Evolutionary conservation across 2,329 filamentous ascomycete species (phyloP), one percentile per base, ranked within the genome.

Genomic region (Aureobasidium sp.): DNA sequence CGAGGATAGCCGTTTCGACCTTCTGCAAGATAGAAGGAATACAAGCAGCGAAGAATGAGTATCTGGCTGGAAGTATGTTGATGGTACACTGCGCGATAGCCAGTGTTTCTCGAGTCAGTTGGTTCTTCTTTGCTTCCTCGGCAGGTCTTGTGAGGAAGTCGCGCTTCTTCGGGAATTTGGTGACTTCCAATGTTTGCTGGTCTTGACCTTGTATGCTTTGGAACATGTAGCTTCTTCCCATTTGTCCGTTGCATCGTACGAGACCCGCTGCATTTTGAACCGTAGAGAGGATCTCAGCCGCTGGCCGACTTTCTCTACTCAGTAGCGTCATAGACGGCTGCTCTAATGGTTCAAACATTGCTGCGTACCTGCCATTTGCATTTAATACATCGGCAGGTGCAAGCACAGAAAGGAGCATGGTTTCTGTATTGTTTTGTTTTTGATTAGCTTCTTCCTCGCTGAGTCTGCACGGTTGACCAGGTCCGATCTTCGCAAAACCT

Each of bases 21-120:
- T 83, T 83, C 66, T 90, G 84, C 17, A 89, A 76, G 39, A 97
- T 84, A 0, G 85, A 86, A 0, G 92, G 91, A 5, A 94, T 80
- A 41, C 94, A 78, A 59, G 87, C 72, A 0, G 81, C 80, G 64
- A 85, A 77, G 20, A 78, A 70, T 0, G 79, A 74, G 65, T 80
- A 80, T 13, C 67, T 64, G 0, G 73, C 66, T 0, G 82, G 81
- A 1, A 84, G 69, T 24, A 70, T 74, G 46, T 79, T 75, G 26
- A 81, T 70, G 0, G 70, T 78, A 60, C 84, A 84, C n/a, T 74
- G 74, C 0, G 74, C 66, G 1, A 77, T 69, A 0, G 81, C 80
- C 3, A 87, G 26, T 15, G 59, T 46, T 7, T 56, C 24, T 17
- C 32, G 39, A 26, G 34, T 47, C 6, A 47, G 7, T 57, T 62